Evolutionary conservation across 208 protist species (phyloP), one percentile per base, ranked within the genome.

Genomic region (Zelonia costaricensis): DNA sequence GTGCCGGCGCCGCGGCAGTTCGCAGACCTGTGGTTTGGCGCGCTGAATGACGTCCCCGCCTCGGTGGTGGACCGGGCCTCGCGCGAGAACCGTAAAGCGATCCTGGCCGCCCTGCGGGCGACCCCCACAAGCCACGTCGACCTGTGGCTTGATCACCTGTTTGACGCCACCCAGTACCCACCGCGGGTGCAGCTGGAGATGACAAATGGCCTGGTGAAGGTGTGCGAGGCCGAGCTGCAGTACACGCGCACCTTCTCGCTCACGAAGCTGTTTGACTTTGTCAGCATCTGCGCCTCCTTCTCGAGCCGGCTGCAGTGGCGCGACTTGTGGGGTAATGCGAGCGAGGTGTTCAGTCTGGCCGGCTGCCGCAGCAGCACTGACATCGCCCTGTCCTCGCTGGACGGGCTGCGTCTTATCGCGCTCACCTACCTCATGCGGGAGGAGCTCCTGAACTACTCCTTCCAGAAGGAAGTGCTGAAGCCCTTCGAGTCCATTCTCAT

Each of bases 181-280:
- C 49, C 78, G 38, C 52, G 67, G 36, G 77, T 88, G 22, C 80
- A 86, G 63, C 70, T 93, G 48, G 80, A 87, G 57, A 92, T 92
- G 84, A 70, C 80, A 16, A 88, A 86, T 28, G 82, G 84, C 16
- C 46, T 95, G 25, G 77, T 76, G 47, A 65, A 67, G 49, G 85
- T 92, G 40, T 91, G 86, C 62, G 67, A 78, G 55, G 84, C 71
- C 44, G 89, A 95, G 65, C 70, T 95, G 45, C 52, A 80, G 44
- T 64, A 74, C 49, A 56, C 57, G n/a, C 80, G 89, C 42, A 87
- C 80, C n/a, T 95, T 95, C 59, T 86, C 84, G 13, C 65, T 92
- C 4, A 90, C 79, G 20, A 91, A 90, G 69, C 74, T 95, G 9
- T 90, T 90, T 56, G 89, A 95, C 69, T 91, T 92, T 75, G 76